Conservation (phyloP, 2,329 filamentous ascomycete genomes). For the Daldinia sp. region DNA sequence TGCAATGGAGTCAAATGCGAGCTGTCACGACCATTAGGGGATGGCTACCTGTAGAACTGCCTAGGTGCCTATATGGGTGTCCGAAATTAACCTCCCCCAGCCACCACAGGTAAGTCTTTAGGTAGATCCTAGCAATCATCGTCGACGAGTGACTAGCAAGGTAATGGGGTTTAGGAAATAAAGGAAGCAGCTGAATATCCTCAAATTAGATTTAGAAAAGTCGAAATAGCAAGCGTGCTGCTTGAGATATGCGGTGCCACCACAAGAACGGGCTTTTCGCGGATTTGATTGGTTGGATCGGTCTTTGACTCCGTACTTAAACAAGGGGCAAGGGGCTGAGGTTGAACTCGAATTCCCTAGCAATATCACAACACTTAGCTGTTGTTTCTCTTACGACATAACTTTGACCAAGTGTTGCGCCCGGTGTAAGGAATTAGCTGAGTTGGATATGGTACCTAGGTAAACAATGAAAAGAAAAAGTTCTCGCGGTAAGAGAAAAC, state of each 20-base stretch:
- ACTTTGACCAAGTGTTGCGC: neutral
- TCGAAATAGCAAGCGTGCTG: neutral
- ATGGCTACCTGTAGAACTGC: constrained; percentile 11
- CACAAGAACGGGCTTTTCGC: neutral
- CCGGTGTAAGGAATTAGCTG: too few species aligned
- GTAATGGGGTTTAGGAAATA: neutral
- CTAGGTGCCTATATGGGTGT: neutral
- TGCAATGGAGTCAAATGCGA: constrained; percentile 22
- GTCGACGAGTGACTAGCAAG: neutral
- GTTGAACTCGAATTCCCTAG: constrained; percentile 8
- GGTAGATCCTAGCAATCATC: constrained; percentile 2
- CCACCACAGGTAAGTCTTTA: constrained; percentile 9
- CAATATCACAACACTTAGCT: neutral
- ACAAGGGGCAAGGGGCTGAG: constrained; percentile 17
- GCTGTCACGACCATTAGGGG: neutral
- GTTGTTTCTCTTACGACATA: neutral
- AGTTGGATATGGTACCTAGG: too few species aligned
- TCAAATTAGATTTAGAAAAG: neutral
- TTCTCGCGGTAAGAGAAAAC: neutral
- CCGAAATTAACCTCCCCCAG: constrained; percentile 11
- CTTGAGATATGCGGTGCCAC: neutral
- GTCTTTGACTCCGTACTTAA: constrained; percentile 20
- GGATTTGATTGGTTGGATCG: constrained; percentile 34
- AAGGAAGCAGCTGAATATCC: constrained; percentile 29
- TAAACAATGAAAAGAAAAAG: too few species aligned